phyloP scores from a whole-genome alignment of 2,329 filamentous ascomycete genomes.

The Xylariomycetidae sp. region DNA sequence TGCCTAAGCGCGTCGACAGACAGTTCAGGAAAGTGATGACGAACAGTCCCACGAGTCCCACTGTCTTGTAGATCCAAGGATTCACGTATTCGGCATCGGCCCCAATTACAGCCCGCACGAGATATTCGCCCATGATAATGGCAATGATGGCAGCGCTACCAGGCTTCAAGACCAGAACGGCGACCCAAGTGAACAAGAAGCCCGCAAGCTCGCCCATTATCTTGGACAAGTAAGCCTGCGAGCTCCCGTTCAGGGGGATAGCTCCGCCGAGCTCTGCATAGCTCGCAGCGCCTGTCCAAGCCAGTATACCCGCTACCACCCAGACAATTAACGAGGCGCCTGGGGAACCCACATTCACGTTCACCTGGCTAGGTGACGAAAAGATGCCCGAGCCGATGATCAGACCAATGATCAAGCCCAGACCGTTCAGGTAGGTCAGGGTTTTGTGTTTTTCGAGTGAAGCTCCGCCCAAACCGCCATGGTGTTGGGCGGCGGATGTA shows the following conservation, averaged over 20 bases:
- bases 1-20: constrained; percentile 82
- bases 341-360: constrained; percentile 82
- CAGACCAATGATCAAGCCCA: constrained; percentile 84
- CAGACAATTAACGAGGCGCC: constrained; percentile 89
- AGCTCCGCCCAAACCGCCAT: constrained; percentile 60
- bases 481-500: constrained; percentile 43
- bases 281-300: constrained; percentile 92
- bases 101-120: constrained; percentile 81
- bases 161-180: constrained; percentile 88
- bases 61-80: constrained; percentile 83
- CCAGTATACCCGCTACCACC: constrained; percentile 82
- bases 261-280: constrained; percentile 95
- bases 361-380: constrained; percentile 88
- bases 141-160: constrained; percentile 90
- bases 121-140: constrained; percentile 97
- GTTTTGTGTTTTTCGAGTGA: constrained; percentile 93
- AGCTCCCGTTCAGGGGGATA: constrained; percentile 89
- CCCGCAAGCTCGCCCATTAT: constrained; percentile 92
- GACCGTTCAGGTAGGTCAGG: constrained; percentile 86
- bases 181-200: constrained; percentile 95
- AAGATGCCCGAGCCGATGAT: constrained; percentile 98
- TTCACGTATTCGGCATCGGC: constrained; percentile 77
- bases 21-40: constrained; percentile 82
- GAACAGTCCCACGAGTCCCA: constrained; percentile 71
- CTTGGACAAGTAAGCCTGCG: constrained; percentile 90